Evolutionary conservation across 2,329 filamentous ascomycete species (phyloP).

Genomic region (Phyllosticta capitalensis): DNA sequence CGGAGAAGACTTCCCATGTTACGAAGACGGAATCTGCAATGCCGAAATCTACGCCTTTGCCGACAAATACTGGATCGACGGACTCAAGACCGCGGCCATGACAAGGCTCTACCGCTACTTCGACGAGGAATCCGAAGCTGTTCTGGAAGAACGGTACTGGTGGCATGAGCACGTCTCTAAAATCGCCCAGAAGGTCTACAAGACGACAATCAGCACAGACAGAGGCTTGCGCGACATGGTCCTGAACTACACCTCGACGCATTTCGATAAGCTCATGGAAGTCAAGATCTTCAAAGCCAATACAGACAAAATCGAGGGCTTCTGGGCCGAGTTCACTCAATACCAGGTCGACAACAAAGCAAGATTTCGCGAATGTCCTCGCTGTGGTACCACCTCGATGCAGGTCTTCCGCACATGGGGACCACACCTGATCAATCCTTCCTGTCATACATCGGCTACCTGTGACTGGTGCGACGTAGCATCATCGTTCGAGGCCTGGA

Average conservation of each 20-base stretch:
- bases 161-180: too few relatives aligned
- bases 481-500: too few relatives aligned
- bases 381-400: too few relatives aligned
- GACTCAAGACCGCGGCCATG: not conserved
- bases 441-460: too few relatives aligned
- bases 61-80: conserved; percentile 2
- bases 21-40: too few relatives aligned
- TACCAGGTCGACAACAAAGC: too few relatives aligned
- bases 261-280: not conserved
- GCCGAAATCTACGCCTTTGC: conserved; percentile 3
- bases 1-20: too few relatives aligned
- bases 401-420: too few relatives aligned
- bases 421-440: too few relatives aligned
- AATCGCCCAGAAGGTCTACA: not conserved
- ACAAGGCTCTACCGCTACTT: not conserved
- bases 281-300: not conserved
- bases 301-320: conserved; percentile 1
- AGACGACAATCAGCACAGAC: not conserved
- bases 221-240: not conserved
- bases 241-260: not conserved
- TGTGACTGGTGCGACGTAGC: too few relatives aligned
- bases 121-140: not conserved
- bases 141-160: too few relatives aligned
- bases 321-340: not conserved
- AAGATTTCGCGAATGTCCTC: too few relatives aligned